A percentile compares a stretch with the other conserved stretches of the same genome.
phyloP scores from a whole-genome alignment of 192 early-diverging fungal genomes.

The Gryganskiella cystojenkinii region DNA sequence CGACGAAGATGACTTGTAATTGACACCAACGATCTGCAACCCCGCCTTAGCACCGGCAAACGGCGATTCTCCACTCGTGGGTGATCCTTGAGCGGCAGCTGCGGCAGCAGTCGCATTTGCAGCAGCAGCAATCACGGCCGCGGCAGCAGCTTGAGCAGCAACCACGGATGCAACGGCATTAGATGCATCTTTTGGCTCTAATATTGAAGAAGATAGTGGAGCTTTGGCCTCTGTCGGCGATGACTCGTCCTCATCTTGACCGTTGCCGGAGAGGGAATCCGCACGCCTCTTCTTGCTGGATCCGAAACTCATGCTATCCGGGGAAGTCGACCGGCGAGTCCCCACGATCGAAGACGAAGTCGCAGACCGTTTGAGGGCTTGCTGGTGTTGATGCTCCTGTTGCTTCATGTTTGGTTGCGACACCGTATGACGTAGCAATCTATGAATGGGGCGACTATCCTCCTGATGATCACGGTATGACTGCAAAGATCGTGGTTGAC shows the following conservation, averaged over 20 bases:
- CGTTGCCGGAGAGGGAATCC: constrained; percentile 9
- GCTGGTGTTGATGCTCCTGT: constrained; percentile 11
- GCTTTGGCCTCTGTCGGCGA: background rate
- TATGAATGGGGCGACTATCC: background rate
- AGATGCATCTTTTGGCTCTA: background rate
- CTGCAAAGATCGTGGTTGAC: constrained; percentile 19
- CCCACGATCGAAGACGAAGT: constrained; percentile 10
- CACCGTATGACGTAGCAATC: background rate
- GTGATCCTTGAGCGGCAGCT: background rate
- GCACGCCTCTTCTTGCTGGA: constrained; percentile 23
- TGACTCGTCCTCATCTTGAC: background rate
- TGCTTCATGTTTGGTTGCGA: no score
- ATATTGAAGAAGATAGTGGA: background rate
- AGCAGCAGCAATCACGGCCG: constrained; percentile 10
- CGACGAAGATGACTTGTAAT: no score
- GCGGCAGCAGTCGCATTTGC: constrained; percentile 18
- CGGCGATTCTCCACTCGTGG: no score
- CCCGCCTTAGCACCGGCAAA: background rate
- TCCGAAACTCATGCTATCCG: constrained; percentile 18
- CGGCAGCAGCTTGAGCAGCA: background rate
- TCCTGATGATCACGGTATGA: constrained; percentile 1
- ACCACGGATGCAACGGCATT: no score
- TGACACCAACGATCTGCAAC: constrained; percentile 27
- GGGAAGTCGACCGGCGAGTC: constrained; percentile 19
- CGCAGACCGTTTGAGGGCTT: constrained; percentile 7